Evolutionary conservation across 2,329 filamentous ascomycete species (phyloP), one percentile per base, ranked within the genome.

Genomic region (Neopestalotiopsis sp.): DNA sequence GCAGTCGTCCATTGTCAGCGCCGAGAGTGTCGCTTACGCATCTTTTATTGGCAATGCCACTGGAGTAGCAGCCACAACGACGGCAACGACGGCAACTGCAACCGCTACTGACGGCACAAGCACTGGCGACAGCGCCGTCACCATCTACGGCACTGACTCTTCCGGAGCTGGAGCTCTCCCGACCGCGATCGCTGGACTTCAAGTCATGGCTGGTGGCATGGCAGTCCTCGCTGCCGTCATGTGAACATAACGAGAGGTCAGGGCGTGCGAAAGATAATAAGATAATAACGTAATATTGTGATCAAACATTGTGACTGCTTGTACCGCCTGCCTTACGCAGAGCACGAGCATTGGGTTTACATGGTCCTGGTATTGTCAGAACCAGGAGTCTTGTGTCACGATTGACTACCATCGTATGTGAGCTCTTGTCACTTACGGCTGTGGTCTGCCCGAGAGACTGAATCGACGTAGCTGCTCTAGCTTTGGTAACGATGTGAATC

Each of bases 11-110:
- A n/a, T 62, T 30, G 59, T 62, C 59, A 62, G 59, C 17, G 30
- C 30, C n/a, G 28, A 62, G 30, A 62, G 30, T n/a, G 59, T 30
- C 24, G 59, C 59, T 17, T 62, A 62, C 17, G 59, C 30, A 62
- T 34, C 59, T 17, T 10, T 38, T 17, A 38, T 40, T 34, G 30
- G 24, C 57, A 59, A 30, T 34, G 57, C 57, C 10, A 59, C 57
- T 24, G 30, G 57, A 9, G 10, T n/a, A 38, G 59, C 28, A 30
- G 34, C 59, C 17, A 34, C 59, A 38, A 40, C 59, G 32, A 59
- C 57, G 5, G 30, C 57, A 30, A 32, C 30, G 17, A 40, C 59
- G 30, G 40, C 59, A 40, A 62, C 59, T 10, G 30, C 59, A n/a
- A 62, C 59, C 32, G 32, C 30, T 6, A 40, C 59, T 14, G 32